These are phyloP conservation scores for Acer negundo DNA, from an alignment of 345 rosid genomes.

Conservation along the genomic window DNA sequence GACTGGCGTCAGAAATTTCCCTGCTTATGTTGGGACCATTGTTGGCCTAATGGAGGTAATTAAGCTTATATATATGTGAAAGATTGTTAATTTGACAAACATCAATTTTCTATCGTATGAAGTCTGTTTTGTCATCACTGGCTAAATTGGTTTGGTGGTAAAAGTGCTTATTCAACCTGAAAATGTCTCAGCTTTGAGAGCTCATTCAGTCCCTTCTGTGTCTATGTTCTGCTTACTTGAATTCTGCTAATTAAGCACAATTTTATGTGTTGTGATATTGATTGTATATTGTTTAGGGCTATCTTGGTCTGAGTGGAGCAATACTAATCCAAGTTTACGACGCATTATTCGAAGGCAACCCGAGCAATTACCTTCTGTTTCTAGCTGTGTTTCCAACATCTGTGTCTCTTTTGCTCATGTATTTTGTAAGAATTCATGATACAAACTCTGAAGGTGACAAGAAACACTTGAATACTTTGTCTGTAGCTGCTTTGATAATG, in stretches of 20 bases:
- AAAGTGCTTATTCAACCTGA: too few relatives aligned
- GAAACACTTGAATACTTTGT: conserved; percentile 72
- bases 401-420: conserved; percentile 63
- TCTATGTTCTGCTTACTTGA: too few relatives aligned
- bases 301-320: conserved; percentile 90
- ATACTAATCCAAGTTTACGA: conserved; percentile 49
- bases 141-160: too few relatives aligned
- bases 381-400: conserved; percentile 66
- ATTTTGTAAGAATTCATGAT: conserved; percentile 56
- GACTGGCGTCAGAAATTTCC: conserved; percentile 38
- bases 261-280: too few relatives aligned
- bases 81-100: too few relatives aligned
- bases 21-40: conserved; percentile 38
- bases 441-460: conserved; percentile 51
- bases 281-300: conserved; percentile 48
- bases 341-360: conserved; percentile 33
- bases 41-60: conserved; percentile 50
- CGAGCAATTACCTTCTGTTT: conserved; percentile 61
- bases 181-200: too few relatives aligned
- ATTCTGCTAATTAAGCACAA: too few relatives aligned
- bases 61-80: too few relatives aligned
- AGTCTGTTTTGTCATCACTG: too few relatives aligned
- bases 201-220: too few relatives aligned
- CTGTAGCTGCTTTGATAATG: conserved; percentile 51
- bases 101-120: too few relatives aligned